Base-by-base conservation (phyloP, 1,284 basidiomycete genomes). In the Anthracocystis setariae region DNA sequence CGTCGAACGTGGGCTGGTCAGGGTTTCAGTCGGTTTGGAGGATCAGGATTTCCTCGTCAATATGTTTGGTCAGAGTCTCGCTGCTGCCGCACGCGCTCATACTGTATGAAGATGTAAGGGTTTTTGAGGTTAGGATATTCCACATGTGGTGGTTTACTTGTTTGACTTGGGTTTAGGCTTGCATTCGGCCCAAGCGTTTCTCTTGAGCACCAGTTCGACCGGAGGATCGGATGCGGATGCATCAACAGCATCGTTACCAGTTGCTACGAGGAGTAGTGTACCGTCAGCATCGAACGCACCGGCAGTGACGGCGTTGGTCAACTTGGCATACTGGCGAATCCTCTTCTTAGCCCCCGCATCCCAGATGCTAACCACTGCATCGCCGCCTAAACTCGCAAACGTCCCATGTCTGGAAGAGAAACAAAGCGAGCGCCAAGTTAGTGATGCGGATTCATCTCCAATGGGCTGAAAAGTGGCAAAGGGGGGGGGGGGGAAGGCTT, bases 291-390 rank as follows among this genome's bases (percentile, higher is more conserved):
- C 77, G 47, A 82, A 75, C 12, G 64, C 47, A 1, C 61, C 77
- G 0, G 76, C 72, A 18, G 68, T 77, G n/a, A 82, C 48, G 21
- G 77, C 50, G 1, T 66, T 53, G 4, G 57, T 40, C 8, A 76
- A 44, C 20, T 60, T 64, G 2, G 72, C 52, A 92, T 97, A 86
- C 94, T 98, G 77, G 37, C 92, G 89, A 67, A 98, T 86, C 12
- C 96, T 89, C 83, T 98, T 98, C 86, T 97, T 98, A 45, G 94
- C 91, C 67, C 90, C 90, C 83, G 96, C 92, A 82, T 98, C 96
- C 95, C 95, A 99, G 63, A 98, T 89, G 0, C 92, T 93, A 38
- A 95, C 90, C 5, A 91, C 90, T 1, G 89, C 90, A 83, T 98
- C 94, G 0, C 93, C 95, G 29, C 94, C 95, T 2, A 91, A 91